These are phyloP conservation scores for Yamadazyma aaseri DNA, from an alignment of 1,139 yeast species.

Conservation along the genomic window DNA sequence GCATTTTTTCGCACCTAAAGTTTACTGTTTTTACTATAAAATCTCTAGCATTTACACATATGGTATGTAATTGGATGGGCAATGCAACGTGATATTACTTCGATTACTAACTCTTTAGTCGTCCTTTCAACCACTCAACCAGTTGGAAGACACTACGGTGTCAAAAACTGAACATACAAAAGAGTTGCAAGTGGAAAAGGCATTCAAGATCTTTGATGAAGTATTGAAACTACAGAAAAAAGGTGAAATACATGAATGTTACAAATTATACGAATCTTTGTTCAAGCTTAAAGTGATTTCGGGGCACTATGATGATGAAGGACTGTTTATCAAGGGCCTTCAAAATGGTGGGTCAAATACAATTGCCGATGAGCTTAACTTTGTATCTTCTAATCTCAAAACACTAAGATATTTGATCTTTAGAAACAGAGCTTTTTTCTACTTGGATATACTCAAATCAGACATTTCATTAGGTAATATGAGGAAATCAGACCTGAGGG, in stretches of 20 bases:
- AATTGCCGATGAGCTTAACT: conserved; percentile 41
- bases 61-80: no score
- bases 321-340: conserved; percentile 36
- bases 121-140: conserved; percentile 76
- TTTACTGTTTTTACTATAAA: no score
- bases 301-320: conserved; percentile 46
- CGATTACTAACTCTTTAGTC: conserved; percentile 38
- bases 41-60: no score
- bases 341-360: conserved; percentile 38
- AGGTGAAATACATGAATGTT: conserved; percentile 49
- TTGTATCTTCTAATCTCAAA: conserved; percentile 67
- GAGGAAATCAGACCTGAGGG: neutral
- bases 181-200: conserved; percentile 86
- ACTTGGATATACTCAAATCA: conserved; percentile 45
- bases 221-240: conserved; percentile 65
- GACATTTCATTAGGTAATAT: neutral
- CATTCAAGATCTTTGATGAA: conserved; percentile 68
- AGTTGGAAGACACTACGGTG: conserved; percentile 63
- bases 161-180: conserved; percentile 79
- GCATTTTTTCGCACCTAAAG: no score
- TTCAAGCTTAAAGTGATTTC: conserved; percentile 68
- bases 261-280: conserved; percentile 55
- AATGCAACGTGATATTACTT: neutral
- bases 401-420: conserved; percentile 73
- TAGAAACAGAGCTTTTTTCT: conserved; percentile 77